Evolutionary conservation across 345 rosid species (phyloP).

Genomic region (Murraya koenigii): DNA sequence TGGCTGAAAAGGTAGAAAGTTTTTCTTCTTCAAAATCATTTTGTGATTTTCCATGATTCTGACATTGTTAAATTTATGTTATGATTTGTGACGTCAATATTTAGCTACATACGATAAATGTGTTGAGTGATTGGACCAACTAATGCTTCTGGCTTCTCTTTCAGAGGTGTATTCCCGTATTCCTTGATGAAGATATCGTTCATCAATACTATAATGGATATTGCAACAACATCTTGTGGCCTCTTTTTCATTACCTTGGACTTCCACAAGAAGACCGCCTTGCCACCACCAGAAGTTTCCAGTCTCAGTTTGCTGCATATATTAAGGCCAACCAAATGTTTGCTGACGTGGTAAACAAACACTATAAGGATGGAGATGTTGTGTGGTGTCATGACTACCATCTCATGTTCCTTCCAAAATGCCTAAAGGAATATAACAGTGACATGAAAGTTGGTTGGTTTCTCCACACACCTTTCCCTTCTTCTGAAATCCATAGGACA

Average conservation of each 20-base stretch:
- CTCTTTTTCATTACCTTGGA: conserved; percentile 94
- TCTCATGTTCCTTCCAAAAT: conserved; percentile 97
- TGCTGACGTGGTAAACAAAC: conserved; percentile 90
- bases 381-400: conserved; percentile 99
- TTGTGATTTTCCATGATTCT: not conserved
- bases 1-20: conserved; percentile 83
- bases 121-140: conserved; percentile 3
- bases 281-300: conserved; percentile 96
- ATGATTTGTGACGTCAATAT: not conserved
- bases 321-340: conserved; percentile 98
- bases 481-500: conserved; percentile 97
- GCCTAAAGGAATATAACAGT: conserved; percentile 76
- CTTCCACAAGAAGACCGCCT: conserved; percentile 99
- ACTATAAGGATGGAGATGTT: conserved; percentile 97
- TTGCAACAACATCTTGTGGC: conserved; percentile 99
- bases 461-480: conserved; percentile 99
- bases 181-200: conserved; percentile 98
- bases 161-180: conserved; percentile 98
- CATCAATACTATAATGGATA: conserved; percentile 99
- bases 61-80: not conserved
- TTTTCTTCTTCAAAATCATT: not conserved
- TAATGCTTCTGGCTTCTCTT: conserved; percentile 10
- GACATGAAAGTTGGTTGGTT: conserved; percentile 99
- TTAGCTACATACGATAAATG: not conserved
- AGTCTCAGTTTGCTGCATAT: conserved; percentile 96